Conservation (phyloP, 768 basidiomycete species). For the Pleurotus citrinopileatus region DNA sequence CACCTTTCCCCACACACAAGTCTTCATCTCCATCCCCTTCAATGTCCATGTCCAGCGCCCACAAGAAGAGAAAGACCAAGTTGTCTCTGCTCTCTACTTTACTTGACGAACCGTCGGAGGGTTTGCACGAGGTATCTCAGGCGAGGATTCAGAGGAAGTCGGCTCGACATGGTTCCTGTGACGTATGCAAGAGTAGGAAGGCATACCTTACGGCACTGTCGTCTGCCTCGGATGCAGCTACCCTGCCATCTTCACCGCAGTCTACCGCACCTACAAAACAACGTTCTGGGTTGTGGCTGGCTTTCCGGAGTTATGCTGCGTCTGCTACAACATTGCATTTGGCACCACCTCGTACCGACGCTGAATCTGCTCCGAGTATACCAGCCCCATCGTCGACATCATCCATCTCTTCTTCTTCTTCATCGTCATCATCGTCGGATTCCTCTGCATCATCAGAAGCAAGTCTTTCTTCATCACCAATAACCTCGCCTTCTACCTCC, state of each 20-base stretch:
- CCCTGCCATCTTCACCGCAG: neutral
- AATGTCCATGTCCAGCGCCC: slow-evolving; percentile 8
- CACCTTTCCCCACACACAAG: slow-evolving; percentile 23
- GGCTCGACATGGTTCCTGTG: neutral
- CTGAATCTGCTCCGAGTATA: neutral
- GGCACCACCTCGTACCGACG: neutral
- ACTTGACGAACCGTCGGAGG: neutral
- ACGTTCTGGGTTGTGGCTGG: slow-evolving; percentile 1
- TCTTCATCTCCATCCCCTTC: slow-evolving; percentile 27
- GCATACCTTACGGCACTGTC: neutral
- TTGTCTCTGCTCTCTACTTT: slow-evolving; percentile 9
- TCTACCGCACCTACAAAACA: neutral
- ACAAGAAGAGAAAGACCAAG: neutral
- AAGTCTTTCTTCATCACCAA: neutral
- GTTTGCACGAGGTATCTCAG: neutral
- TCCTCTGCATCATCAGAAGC: slow-evolving; percentile 7
- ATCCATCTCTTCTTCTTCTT: neutral
- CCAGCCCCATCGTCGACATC: neutral
- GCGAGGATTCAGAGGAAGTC: neutral
- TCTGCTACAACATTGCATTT: neutral
- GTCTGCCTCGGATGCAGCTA: neutral
- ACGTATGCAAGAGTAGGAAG: neutral
- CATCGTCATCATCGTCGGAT: neutral
- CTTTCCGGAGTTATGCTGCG: neutral
- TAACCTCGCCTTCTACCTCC: slow-evolving; percentile 3